These are phyloP conservation scores for Ottelia alismoides DNA, from an alignment of 106 monocot genomes.

Conservation along the genomic window DNA sequence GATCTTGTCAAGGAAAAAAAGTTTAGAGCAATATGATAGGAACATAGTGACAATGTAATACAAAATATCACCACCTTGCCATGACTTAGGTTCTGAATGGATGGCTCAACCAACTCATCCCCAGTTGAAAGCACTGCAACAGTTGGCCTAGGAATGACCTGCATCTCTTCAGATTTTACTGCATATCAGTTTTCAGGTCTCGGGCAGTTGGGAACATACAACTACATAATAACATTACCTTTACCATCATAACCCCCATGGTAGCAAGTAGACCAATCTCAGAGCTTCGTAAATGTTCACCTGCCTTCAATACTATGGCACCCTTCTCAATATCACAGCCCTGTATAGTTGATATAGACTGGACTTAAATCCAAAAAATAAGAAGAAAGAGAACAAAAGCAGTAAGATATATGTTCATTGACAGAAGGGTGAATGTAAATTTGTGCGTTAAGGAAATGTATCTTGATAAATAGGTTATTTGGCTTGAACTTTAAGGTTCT, in stretches of 20 bases:
- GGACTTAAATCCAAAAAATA: no score
- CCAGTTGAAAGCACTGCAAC: conserved; percentile 83
- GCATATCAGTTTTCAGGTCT: no score
- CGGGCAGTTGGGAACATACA: no score
- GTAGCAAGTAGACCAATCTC: conserved; percentile 92
- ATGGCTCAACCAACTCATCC: conserved; percentile 81
- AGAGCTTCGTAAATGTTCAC: conserved; percentile 57
- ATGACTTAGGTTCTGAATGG: conserved; percentile 36
- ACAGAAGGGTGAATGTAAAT: no score
- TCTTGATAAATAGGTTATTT: no score
- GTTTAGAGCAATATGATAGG: no score
- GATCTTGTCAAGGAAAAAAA: no score
- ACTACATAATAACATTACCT: conserved; percentile 59
- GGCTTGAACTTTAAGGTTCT: no score
- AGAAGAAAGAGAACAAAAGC: no score
- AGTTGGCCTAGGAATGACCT: conserved; percentile 71
- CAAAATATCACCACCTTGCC: conserved; percentile 39
- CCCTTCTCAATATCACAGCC: conserved; percentile 85
- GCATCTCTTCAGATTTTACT: conserved; percentile 4
- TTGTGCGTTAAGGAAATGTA: no score
- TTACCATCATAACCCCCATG: conserved; percentile 58
- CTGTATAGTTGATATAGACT: conserved; percentile 26
- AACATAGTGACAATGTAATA: no score
- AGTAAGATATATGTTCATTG: no score
- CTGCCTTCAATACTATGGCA: conserved; percentile 51